These are phyloP conservation scores for Pseudozyma sp. DNA, from an alignment of 1,284 basidiomycete genomes.

Conservation along the genomic window DNA sequence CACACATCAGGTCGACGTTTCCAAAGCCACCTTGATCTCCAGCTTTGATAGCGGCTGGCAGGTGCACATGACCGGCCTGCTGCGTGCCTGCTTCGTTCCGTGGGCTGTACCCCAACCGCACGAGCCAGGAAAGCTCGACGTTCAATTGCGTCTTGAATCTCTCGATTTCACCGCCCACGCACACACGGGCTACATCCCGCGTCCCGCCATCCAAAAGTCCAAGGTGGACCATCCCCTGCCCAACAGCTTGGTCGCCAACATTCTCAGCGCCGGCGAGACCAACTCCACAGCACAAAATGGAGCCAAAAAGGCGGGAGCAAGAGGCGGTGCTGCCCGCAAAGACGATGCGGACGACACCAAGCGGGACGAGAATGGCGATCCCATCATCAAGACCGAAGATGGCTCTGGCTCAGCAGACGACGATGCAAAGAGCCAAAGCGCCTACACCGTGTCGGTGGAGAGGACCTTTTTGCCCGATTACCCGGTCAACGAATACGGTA, in stretches of 20 bases:
- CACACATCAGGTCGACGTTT: slow-evolving; percentile 50
- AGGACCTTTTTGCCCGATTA: slow-evolving; percentile 51
- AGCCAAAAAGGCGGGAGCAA: slow-evolving; percentile 23
- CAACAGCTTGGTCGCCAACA: slow-evolving; percentile 33
- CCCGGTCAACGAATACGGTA: slow-evolving; percentile 63
- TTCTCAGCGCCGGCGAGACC: slow-evolving; percentile 27
- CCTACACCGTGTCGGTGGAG: slow-evolving; percentile 47
- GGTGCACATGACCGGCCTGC: slow-evolving; percentile 49
- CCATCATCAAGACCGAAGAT: slow-evolving; percentile 29
- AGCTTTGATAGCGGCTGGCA: slow-evolving; percentile 57
- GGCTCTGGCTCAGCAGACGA: slow-evolving; percentile 24
- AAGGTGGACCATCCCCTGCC: slow-evolving; percentile 48
- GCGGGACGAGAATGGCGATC: slow-evolving; percentile 34
- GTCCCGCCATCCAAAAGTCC: slow-evolving; percentile 46
- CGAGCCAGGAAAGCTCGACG: slow-evolving; percentile 30
- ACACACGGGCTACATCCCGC: slow-evolving; percentile 48
- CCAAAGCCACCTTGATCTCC: slow-evolving; percentile 37
- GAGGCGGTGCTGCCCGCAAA: slow-evolving; percentile 23
- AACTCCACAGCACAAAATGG: slow-evolving; percentile 8
- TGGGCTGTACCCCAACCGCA: slow-evolving; percentile 24
- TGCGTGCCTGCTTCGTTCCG: slow-evolving; percentile 49
- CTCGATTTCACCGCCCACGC: slow-evolving; percentile 50
- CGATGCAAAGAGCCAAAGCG: slow-evolving; percentile 31
- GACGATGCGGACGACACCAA: slow-evolving; percentile 28
- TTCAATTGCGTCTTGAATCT: slow-evolving; percentile 51